Base-by-base conservation (phyloP, 2,329 filamentous ascomycete genomes). In the Decorospora gaudefroyi region DNA sequence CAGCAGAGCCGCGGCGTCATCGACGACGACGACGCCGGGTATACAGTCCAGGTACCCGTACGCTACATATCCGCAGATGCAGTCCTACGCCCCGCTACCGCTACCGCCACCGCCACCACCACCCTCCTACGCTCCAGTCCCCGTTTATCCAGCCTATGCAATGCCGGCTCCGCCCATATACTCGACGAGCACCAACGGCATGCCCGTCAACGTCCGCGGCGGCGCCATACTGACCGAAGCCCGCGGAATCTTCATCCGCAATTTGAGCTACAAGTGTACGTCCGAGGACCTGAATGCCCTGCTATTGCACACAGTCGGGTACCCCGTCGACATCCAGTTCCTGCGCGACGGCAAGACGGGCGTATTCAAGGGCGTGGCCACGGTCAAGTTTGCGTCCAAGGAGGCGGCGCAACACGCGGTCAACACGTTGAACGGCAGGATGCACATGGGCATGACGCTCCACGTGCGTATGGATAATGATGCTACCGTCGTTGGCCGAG, bases 171-270 rank as follows among this genome's bases (percentile, higher is more conserved):
- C 53, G 8, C 57, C 61, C 16, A 49, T 61, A 2, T 71, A 69
- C 47, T 64, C 61, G 18, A 51, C 59, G 17, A 70, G 52, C 43
- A 54, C 56, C 11, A 60, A 51, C 18, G 67, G 68, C 2, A 59
- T 71, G 30, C 64, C 67, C 8, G 67, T 72, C 18, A 72, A 71
- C 31, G 47, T 68, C n/a, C 54, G 52, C n/a, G 50, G 60, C n/a
- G 68, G 69, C 6, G 65, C 62, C 11, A 53, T 68, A 13, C 47
- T 66, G 18, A 71, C 68, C 6, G 69, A 72, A 46, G 57, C 64
- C 16, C 66, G 68, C 6, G 68, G 68, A 6, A 64, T 72, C 19
- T 70, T 70, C 49, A 64, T 72, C 22, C 57, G 56, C 15, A 61
- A 63, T 12, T 46, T 72, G 11, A 64, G 49, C 32, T 68, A 62